A percentile compares a stretch with the other conserved stretches of the same genome.
Evolutionary conservation across 176 grass and related monocot species (phyloP).

Genomic region (Otatea glauca): DNA sequence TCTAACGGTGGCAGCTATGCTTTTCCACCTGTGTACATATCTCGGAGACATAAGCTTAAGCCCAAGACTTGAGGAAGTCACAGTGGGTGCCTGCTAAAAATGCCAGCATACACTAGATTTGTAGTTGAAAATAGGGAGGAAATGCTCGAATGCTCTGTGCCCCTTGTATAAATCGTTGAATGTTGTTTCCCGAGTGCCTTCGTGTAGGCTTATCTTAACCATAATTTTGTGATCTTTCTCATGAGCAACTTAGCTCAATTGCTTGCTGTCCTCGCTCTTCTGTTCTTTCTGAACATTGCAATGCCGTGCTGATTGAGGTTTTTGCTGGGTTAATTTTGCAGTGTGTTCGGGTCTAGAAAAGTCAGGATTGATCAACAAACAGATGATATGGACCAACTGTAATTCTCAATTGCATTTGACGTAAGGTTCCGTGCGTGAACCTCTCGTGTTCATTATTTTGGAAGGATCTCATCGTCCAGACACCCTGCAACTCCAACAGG

Average conservation of each 20-base stretch:
- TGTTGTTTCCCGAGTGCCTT: constrained; percentile 8
- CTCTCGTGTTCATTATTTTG: neutral
- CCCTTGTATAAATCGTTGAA: constrained; percentile 27
- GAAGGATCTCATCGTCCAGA: neutral
- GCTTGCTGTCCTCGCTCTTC: neutral
- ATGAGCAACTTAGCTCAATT: neutral
- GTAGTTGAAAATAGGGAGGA: neutral
- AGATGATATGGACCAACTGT: neutral
- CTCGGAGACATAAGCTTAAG: constrained; percentile 20
- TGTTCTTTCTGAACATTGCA: neutral
- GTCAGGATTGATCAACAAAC: neutral
- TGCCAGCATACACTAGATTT: constrained; percentile 12
- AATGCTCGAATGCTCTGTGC: constrained; percentile 9
- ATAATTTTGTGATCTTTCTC: constrained; percentile 2
- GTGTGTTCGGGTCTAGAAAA: neutral
- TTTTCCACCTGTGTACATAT: constrained; percentile 39
- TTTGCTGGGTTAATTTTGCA: neutral
- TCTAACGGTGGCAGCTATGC: neutral
- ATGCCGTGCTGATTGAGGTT: neutral
- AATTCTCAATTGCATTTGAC: neutral
- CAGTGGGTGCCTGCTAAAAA: constrained; percentile 10
- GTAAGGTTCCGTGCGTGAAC: too few relatives aligned
- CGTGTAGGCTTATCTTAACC: neutral
- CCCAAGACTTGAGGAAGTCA: constrained; percentile 28
- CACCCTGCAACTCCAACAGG: neutral